phyloP scores from a whole-genome alignment of 2,329 filamentous ascomycete genomes.

The Cladophialophora psammophila region DNA sequence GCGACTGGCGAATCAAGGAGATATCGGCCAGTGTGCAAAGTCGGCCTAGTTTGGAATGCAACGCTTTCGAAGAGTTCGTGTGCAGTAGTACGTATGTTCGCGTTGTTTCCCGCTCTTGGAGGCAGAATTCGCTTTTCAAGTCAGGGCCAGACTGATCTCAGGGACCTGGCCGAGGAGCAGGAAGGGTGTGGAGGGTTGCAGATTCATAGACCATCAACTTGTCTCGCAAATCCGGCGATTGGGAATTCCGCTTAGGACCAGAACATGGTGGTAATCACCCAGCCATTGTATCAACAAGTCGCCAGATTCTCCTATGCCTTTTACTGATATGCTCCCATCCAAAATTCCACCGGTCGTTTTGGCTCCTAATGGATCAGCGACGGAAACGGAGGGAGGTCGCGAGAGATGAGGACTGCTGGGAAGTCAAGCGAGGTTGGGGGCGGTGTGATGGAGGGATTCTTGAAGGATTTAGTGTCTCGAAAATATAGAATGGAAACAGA shows the following conservation, averaged over 20 bases:
- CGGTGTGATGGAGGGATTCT: conserved; percentile 17
- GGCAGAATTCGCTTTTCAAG: neutral
- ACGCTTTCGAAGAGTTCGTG: conserved; percentile 18
- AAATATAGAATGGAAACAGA: conserved; percentile 12
- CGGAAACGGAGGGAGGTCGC: conserved; percentile 8
- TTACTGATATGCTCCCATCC: conserved; percentile 5
- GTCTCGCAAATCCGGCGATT: conserved; percentile 17
- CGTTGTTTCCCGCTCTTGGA: conserved; percentile 20
- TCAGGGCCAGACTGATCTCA: neutral
- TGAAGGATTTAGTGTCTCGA: conserved; percentile 23
- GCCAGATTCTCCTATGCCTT: conserved; percentile 15
- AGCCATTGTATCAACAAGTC: conserved; percentile 22
- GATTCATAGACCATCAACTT: neutral
- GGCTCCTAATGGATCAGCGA: neutral
- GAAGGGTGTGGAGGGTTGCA: conserved; percentile 2
- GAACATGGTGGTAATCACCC: conserved; percentile 33
- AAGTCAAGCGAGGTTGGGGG: conserved; percentile 20
- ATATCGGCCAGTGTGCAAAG: conserved; percentile 26
- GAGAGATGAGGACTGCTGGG: conserved; percentile 12
- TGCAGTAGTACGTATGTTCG: conserved; percentile 1
- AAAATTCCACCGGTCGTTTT: neutral
- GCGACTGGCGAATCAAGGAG: conserved; percentile 30
- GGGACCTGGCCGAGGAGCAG: neutral
- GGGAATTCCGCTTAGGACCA: conserved; percentile 29
- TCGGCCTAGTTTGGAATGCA: conserved; percentile 29